phyloP scores from a whole-genome alignment of 805 yeast species.

The Ogataea paradorogensis region DNA sequence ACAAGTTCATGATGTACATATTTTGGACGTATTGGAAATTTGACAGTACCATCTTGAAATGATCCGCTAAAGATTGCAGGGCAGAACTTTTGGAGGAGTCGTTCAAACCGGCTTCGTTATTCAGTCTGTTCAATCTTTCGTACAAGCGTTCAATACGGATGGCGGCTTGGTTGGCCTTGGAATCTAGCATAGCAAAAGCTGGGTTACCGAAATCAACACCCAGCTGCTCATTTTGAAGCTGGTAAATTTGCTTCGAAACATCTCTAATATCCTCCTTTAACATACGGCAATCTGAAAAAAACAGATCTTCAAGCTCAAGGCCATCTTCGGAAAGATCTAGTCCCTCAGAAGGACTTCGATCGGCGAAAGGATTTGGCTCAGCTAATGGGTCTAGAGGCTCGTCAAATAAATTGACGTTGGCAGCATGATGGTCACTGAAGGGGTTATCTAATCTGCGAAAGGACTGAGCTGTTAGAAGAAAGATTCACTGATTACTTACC shows the following conservation, averaged over 20 bases:
- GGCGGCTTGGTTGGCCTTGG: not conserved
- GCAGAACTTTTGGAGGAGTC: not conserved
- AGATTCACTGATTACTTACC: not conserved
- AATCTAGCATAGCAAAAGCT: not conserved
- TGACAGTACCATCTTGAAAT: slow-evolving; percentile 3
- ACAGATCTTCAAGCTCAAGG: slow-evolving; percentile 4
- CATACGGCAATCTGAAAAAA: slow-evolving; percentile 1
- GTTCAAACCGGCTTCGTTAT: not conserved
- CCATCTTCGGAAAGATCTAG: not conserved
- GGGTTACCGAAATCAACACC: not conserved
- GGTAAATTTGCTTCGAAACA: slow-evolving; percentile 1
- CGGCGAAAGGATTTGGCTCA: slow-evolving; percentile 1
- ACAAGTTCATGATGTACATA: not conserved
- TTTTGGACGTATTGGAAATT: slow-evolving; percentile 7
- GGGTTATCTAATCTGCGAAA: slow-evolving; percentile 2
- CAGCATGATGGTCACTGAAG: not conserved
- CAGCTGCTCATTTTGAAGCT: slow-evolving; percentile 1
- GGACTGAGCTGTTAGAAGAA: slow-evolving; percentile 1
- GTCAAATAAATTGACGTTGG: not conserved
- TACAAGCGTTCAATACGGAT: not conserved
- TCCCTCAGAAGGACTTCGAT: not conserved
- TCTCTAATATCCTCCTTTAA: not conserved
- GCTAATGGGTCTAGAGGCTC: not conserved
- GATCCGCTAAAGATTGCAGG: not conserved
- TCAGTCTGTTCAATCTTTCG: not conserved